Percentiles rank a stretch among this genome's conserved stretches.
phyloP scores from a whole-genome alignment of 257 asterid species.

The Solanum megistacrolobum region DNA sequence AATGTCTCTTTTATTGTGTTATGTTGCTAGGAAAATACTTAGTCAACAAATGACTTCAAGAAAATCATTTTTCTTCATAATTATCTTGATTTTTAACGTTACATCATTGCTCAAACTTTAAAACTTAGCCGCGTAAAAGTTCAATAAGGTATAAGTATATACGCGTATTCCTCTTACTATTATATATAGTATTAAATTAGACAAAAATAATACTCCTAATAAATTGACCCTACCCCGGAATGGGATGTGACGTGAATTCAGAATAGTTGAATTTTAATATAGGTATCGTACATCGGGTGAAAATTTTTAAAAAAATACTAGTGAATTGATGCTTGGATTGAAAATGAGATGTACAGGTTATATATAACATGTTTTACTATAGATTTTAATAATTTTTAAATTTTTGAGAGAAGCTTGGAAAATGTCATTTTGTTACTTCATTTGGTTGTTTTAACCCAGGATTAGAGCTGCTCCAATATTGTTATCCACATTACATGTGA shows the following conservation, averaged over 20 bases:
- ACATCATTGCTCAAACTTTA: neutral
- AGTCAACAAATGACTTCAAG: neutral
- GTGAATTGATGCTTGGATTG: neutral
- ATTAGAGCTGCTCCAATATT: neutral
- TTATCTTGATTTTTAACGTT: neutral
- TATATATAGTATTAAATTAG: neutral
- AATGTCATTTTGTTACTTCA: neutral
- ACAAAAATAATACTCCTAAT: neutral
- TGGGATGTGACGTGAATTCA: too few relatives aligned
- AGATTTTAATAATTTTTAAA: neutral
- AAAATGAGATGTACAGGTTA: neutral
- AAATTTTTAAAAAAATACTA: too few relatives aligned
- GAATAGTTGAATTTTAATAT: too few relatives aligned
- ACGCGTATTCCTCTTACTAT: neutral
- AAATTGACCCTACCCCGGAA: too few relatives aligned
- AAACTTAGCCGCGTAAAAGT: neutral
- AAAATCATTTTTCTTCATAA: neutral
- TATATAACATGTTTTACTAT: neutral
- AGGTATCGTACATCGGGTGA: too few relatives aligned
- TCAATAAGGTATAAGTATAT: neutral
- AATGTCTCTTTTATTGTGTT: neutral
- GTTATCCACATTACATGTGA: neutral
- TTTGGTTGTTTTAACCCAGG: neutral
- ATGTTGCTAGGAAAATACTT: neutral
- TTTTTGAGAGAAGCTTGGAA: neutral